phyloP scores from a whole-genome alignment of 495 filamentous ascomycete genomes.

The Saxophila tyrrhenica region DNA sequence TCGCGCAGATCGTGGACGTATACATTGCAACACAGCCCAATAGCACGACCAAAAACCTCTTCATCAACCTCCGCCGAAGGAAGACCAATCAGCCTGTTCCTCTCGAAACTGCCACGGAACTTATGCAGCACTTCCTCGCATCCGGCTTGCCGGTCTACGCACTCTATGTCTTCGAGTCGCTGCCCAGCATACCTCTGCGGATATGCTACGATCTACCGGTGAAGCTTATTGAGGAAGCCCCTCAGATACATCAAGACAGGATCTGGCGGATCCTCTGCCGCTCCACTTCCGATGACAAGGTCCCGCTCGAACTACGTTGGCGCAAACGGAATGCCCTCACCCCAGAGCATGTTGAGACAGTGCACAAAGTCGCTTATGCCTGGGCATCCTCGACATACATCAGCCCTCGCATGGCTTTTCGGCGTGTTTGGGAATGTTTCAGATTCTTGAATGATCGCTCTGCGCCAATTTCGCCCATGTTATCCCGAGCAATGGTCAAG shows the following conservation, averaged over 20 bases:
- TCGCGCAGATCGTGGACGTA: slow-evolving; percentile 1
- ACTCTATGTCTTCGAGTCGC: neutral
- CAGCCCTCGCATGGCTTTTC: slow-evolving; percentile 16
- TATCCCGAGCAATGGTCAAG: slow-evolving; percentile 21
- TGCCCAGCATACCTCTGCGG: neutral
- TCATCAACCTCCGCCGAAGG: neutral
- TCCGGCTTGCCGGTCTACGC: neutral
- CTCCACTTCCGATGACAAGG: neutral
- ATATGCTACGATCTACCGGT: slow-evolving; percentile 5
- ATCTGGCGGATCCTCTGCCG: slow-evolving; percentile 12
- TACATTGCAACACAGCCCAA: neutral
- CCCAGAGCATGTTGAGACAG: slow-evolving; percentile 11
- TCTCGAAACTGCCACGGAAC: neutral
- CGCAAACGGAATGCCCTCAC: neutral
- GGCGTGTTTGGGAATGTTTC: slow-evolving; percentile 23
- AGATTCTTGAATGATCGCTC: slow-evolving; percentile 18
- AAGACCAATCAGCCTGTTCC: neutral
- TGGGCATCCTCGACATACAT: slow-evolving; percentile 15
- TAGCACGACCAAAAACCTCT: neutral
- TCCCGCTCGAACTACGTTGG: neutral
- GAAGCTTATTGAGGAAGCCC: slow-evolving; percentile 7
- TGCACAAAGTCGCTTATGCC: slow-evolving; percentile 21
- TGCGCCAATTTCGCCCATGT: slow-evolving; percentile 8
- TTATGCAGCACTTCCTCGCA: slow-evolving; percentile 8
- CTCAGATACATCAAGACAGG: neutral